Evolutionary conservation across 192 early-diverging fungal species (phyloP).

Genomic region (Coemansia sp.): DNA sequence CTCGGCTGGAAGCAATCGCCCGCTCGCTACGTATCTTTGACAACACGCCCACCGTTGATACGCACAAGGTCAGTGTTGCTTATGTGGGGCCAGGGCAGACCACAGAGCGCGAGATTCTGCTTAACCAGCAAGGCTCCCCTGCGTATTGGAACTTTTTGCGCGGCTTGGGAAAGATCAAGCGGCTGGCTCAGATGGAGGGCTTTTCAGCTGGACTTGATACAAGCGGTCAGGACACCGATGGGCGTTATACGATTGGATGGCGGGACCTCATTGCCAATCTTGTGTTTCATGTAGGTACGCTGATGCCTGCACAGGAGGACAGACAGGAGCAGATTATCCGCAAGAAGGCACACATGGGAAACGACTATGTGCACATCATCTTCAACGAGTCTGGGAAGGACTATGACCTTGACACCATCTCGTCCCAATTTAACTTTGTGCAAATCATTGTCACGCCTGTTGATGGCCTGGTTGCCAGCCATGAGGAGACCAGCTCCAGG

Average conservation of each 20-base stretch:
- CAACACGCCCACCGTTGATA: constrained; percentile 82
- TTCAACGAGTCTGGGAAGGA: constrained; percentile 87
- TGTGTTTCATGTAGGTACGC: constrained; percentile 89
- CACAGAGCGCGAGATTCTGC: constrained; percentile 81
- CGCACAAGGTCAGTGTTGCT: constrained; percentile 94
- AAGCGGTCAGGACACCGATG: constrained; percentile 75
- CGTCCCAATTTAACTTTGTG: constrained; percentile 94
- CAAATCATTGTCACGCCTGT: constrained; percentile 91
- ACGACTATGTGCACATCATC: constrained; percentile 93
- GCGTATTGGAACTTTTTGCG: constrained; percentile 86
- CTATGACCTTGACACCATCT: constrained; percentile 86
- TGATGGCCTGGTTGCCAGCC: constrained; percentile 58
- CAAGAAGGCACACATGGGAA: constrained; percentile 97
- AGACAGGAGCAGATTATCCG: constrained; percentile 75
- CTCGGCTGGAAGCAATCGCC: constrained; percentile 66
- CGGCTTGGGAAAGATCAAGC: constrained; percentile 72
- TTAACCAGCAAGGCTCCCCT: constrained; percentile 83
- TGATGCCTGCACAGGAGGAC: constrained; percentile 81
- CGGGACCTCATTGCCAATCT: constrained; percentile 82
- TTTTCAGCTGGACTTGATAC: constrained; percentile 91
- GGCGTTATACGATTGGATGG: constrained; percentile 79
- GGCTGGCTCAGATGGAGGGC: constrained; percentile 63
- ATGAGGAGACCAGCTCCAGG: constrained; percentile 59
- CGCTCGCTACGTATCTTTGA: constrained; percentile 84
- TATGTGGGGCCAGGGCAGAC: constrained; percentile 87